A percentile compares a stretch with the other conserved stretches of the same genome.
phyloP scores from a whole-genome alignment of 1,139 yeast genomes.

The Suhomyces atakaporum region DNA sequence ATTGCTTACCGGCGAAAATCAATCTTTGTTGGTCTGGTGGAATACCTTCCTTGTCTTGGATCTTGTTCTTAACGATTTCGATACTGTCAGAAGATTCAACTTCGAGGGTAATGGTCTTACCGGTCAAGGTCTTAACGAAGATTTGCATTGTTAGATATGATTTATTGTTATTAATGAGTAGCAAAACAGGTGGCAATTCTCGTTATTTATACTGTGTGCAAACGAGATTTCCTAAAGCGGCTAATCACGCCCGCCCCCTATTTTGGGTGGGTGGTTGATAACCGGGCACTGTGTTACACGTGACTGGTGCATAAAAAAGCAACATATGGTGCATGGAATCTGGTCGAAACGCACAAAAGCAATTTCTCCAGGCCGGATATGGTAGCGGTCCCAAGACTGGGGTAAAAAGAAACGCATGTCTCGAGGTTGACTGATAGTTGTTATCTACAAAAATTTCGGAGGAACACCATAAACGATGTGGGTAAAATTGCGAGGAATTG shows the following conservation, averaged over 20 bases:
- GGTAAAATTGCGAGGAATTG: too few species aligned
- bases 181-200: slow-evolving; percentile 14
- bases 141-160: slow-evolving; percentile 22
- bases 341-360: slow-evolving; percentile 8
- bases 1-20: slow-evolving; percentile 60
- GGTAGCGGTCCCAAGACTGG: slow-evolving; percentile 2
- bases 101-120: slow-evolving; percentile 70
- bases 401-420: slow-evolving; percentile 4
- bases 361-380: too few species aligned
- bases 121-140: slow-evolving; percentile 61
- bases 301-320: slow-evolving; percentile 10
- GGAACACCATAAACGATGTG: too few species aligned
- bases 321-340: slow-evolving; percentile 6
- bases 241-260: slow-evolving; percentile 15
- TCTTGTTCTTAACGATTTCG: slow-evolving; percentile 60
- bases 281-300: slow-evolving; percentile 13
- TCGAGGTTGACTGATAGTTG: too few species aligned
- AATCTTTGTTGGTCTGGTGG: slow-evolving; percentile 57
- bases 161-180: slow-evolving; percentile 5
- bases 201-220: slow-evolving; percentile 15
- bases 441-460: too few species aligned
- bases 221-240: slow-evolving; percentile 10
- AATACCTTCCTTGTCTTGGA: slow-evolving; percentile 57
- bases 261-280: slow-evolving; percentile 13
- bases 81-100: slow-evolving; percentile 75